Base-by-base conservation (phyloP, 2,329 filamentous ascomycete species). In the Trichoderma breve region DNA sequence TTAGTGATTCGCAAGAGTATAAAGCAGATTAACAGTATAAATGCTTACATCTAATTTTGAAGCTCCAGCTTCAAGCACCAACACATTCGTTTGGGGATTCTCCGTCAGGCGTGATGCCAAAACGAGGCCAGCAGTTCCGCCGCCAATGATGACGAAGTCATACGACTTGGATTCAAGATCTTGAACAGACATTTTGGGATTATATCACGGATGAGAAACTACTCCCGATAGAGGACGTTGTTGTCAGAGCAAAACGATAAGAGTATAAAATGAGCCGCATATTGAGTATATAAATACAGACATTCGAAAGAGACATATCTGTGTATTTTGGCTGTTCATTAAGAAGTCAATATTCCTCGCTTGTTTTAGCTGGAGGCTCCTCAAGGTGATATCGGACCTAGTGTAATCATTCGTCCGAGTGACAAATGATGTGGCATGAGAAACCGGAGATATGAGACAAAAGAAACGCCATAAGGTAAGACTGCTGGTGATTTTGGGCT, bases 51-150 rank as follows among this genome's bases (percentile, higher is more conserved):
- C 32, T 26, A 61, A 24, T 24, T 39, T 61, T 12, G n/a, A 28
- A 15, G 24, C 8, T 3, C 81, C 81, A n/a, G 81, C 81, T 70
- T 83, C 81, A 30, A 83, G 77, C 12, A 83, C 75, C 1, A 82
- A 77, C 9, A 83, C 76, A 47, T 72, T 78, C 15, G 74, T 72
- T 12, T 76, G 71, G 1, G 78, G 74, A 51, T 78, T 74, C 73
- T 83, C 81, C n/a, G 81, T 79, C 53, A 83, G 77, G n/a, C 81
- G 78, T 30, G 77, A 76, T 57, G 81, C 81, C 30, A 82, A 75
- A 21, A 82, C 81, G 62, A 81, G 81, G 11, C 81, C 81, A 6
- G 80, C 74, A 8, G 81, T 82, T 21, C 81, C 81, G 36, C 81
- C 81, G 53, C 79, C 64, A 21, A 67, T 21, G 11, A 67, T 24